phyloP scores from a whole-genome alignment of 495 filamentous ascomycete species.

The Penicillium bialowiezense region DNA sequence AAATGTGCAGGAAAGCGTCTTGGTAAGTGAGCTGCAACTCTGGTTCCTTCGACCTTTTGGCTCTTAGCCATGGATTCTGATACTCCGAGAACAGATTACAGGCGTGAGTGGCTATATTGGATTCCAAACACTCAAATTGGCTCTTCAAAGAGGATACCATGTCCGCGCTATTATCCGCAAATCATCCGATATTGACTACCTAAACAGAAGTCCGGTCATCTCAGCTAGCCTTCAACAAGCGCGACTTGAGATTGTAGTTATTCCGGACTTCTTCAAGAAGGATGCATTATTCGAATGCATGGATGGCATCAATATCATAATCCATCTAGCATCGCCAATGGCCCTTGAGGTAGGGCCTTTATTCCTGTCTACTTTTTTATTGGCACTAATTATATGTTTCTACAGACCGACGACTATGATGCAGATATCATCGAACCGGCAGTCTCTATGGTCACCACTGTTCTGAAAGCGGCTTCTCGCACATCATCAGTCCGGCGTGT shows the following conservation, averaged over 20 bases:
- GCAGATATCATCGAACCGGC: conserved; percentile 35
- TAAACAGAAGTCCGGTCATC: conserved; percentile 11
- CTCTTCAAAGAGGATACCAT: conserved; percentile 20
- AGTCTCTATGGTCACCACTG: conserved; percentile 32
- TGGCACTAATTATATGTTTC: not conserved
- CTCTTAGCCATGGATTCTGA: not conserved
- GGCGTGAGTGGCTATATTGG: conserved; percentile 30
- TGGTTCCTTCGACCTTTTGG: not conserved
- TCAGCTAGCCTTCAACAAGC: not conserved
- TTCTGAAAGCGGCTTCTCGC: conserved; percentile 42
- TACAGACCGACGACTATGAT: conserved; percentile 14
- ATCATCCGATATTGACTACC: conserved; percentile 6
- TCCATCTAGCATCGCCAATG: conserved; percentile 35
- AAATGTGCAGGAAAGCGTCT: not conserved
- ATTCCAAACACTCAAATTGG: conserved; percentile 25
- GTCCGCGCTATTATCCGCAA: conserved; percentile 28
- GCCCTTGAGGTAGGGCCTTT: conserved; percentile 4
- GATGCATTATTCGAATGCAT: conserved; percentile 24
- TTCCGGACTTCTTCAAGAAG: conserved; percentile 24
- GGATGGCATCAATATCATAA: conserved; percentile 21
- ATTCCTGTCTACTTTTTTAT: not conserved
- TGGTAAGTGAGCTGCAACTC: not conserved
- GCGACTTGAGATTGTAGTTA: not conserved
- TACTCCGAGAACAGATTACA: conserved; percentile 11
- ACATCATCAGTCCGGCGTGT: conserved; percentile 35